Percentiles rank a stretch among this genome's conserved stretches.
Evolutionary conservation across 176 grass and related monocot species (phyloP).

Genomic region (Bromus sterilis): DNA sequence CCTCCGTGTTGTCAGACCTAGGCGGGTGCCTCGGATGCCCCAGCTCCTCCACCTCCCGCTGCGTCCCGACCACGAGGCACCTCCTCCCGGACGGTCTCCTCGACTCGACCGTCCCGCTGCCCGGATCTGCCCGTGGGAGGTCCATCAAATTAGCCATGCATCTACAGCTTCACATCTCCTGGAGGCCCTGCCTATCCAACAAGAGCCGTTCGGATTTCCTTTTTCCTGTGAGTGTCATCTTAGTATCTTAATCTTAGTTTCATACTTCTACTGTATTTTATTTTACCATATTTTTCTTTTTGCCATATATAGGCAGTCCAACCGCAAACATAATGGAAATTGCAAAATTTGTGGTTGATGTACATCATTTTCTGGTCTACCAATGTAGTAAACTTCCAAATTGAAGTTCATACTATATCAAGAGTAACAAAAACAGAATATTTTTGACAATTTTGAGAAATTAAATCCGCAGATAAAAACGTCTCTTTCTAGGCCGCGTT

Average conservation of each 20-base stretch:
- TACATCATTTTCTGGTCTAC: not conserved
- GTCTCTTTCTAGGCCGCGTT: too few relatives aligned
- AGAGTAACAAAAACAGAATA: not conserved
- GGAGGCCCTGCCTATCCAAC: constrained; percentile 88
- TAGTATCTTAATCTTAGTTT: not conserved
- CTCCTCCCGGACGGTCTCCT: too few relatives aligned
- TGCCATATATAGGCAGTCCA: too few relatives aligned
- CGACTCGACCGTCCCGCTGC: too few relatives aligned
- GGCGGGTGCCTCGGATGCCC: too few relatives aligned
- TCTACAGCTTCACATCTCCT: constrained; percentile 97
- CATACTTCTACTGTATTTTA: not conserved
- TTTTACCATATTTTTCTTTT: not conserved
- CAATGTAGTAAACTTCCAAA: not conserved
- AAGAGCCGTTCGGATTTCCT: constrained; percentile 71
- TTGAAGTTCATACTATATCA: not conserved
- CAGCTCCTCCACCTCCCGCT: too few relatives aligned
- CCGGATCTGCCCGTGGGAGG: too few relatives aligned
- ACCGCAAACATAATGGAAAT: not conserved
- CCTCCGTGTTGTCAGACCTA: too few relatives aligned
- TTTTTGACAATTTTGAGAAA: not conserved
- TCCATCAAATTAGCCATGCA: too few relatives aligned
- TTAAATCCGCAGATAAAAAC: too few relatives aligned
- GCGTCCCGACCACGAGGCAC: too few relatives aligned
- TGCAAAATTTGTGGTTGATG: not conserved
- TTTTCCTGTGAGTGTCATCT: constrained; percentile 63